These are phyloP conservation scores for Trifolium subterraneum DNA, from an alignment of 306 rosid genomes.

Conservation along the genomic window DNA sequence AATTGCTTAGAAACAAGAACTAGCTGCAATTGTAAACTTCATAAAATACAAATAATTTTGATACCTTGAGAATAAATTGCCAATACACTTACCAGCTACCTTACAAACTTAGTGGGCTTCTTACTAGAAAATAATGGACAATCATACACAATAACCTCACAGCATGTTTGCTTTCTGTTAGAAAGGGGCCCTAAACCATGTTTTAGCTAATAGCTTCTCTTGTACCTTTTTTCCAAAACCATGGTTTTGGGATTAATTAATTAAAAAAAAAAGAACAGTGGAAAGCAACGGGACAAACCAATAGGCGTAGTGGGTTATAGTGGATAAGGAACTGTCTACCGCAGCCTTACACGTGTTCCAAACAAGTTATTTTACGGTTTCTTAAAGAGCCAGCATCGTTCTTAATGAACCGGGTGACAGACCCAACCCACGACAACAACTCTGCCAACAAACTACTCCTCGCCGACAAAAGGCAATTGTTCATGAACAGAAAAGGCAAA, in stretches of 20 bases:
- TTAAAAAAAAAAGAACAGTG: no score
- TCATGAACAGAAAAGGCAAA: no score
- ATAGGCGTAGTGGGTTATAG: no score
- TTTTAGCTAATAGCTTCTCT: background rate
- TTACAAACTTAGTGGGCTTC: slow-evolving; percentile 11
- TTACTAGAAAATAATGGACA: slow-evolving; percentile 17
- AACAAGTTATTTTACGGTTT: no score
- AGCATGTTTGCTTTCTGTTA: background rate
- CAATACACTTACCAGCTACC: slow-evolving; percentile 19
- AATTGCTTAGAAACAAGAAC: slow-evolving; percentile 18
- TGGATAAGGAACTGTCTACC: no score
- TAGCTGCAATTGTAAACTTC: background rate
- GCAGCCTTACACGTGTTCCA: no score
- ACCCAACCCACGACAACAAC: no score
- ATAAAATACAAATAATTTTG: background rate
- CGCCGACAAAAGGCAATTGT: no score
- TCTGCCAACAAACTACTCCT: no score
- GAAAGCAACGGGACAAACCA: no score
- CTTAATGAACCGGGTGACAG: no score
- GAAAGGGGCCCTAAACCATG: background rate
- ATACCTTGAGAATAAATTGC: background rate
- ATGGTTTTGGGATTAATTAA: background rate
- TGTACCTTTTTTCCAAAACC: background rate
- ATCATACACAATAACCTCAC: slow-evolving; percentile 1
- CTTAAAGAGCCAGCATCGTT: no score